Base-by-base conservation (phyloP, 1,284 basidiomycete species). In the Tremellales sp. region DNA sequence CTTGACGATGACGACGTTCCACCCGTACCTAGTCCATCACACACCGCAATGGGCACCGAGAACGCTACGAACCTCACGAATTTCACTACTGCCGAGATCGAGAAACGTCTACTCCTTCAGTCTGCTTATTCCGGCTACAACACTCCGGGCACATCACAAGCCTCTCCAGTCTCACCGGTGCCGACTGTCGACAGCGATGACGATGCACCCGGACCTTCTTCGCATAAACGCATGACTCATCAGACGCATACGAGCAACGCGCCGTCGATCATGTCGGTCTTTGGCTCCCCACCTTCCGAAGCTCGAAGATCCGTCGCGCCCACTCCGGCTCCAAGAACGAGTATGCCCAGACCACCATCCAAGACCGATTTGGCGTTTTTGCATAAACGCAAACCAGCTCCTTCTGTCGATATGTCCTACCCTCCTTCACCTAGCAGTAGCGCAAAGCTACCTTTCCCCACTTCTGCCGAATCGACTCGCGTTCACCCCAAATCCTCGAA, bases 221-320 rank as follows among this genome's bases (percentile, higher is more conserved):
- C 40, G 19, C 29, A 45, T 8, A 29, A 47, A 37, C 37, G 31
- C 15, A 24, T 39, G 15, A 22, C 19, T 10, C n/a, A 29, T 31
- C 43, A 27, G 25, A 24, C 19, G 22, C 35, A 36, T 36, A 36
- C 33, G 4, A 36, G 33, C 13, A 15, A 15, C 33, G 19, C 23
- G 10, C 25, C 29, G n/a, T 13, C 26, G 19, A 56, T 58, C 37
- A 51, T 60, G 31, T 60, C 57, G 11, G 46, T 62, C 41, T 51
- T 60, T 43, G 60, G 51, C 39, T 49, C 53, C 0, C 53, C 60
- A 4, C 56, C 60, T 0, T 57, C 55, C 2, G 60, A 54, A 4
- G 21, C 54, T 26, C 24, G 56, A 39, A 42, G 51, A 29, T 52
- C 49, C 3, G 43, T 48, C 19, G 44, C 51, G 22, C 47, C 54